Conservation (phyloP, 106 monocot genomes). For the Acanthochlamys bracteata region DNA sequence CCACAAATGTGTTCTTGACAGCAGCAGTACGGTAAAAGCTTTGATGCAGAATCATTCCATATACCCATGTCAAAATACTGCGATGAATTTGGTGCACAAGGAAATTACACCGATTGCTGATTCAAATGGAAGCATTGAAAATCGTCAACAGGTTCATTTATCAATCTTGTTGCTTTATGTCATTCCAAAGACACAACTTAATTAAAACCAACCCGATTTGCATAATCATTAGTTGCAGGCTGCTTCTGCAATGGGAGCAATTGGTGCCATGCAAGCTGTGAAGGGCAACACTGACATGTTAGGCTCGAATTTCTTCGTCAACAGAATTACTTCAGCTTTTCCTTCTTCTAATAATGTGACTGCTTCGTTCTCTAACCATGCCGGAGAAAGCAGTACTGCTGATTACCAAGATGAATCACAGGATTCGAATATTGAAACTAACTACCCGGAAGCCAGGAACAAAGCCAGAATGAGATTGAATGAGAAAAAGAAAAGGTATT, state of each 20-base stretch:
- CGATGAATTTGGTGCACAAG: constrained; percentile 1
- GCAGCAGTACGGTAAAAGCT: not conserved
- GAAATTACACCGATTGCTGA: constrained; percentile 13
- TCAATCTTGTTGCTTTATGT: not conserved
- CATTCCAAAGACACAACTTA: not conserved
- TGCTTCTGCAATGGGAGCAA: not conserved
- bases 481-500: constrained; percentile 30
- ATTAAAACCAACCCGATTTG: not conserved
- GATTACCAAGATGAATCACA: constrained; percentile 17
- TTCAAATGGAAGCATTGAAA: constrained; percentile 12
- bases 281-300: not conserved
- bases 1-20: too few species aligned
- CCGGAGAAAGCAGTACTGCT: constrained; percentile 27
- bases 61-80: constrained; percentile 1
- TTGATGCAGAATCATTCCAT: not conserved
- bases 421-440: constrained; percentile 14
- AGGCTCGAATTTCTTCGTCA: not conserved
- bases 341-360: constrained; percentile 6
- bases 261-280: not conserved
- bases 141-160: constrained; percentile 8
- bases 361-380: constrained; percentile 18
- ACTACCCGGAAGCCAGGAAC: constrained; percentile 16
- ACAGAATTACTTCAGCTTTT: not conserved
- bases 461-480: constrained; percentile 41
- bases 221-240: not conserved